phyloP scores from a whole-genome alignment of 257 asterid genomes.

The Paulownia fortunei region DNA sequence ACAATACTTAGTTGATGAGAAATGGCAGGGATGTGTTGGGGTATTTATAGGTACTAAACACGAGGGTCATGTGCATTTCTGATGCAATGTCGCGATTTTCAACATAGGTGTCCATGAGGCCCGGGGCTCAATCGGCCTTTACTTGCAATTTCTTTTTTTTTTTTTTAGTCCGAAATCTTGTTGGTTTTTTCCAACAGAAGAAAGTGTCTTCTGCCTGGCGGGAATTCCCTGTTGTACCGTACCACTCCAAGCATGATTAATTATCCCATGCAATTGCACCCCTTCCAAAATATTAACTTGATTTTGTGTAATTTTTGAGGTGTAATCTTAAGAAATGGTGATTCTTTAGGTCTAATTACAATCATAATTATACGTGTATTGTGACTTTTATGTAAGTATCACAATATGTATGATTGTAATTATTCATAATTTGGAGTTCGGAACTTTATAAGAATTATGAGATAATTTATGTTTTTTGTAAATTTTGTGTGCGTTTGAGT shows the following conservation, averaged over 20 bases:
- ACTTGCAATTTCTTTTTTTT: background rate
- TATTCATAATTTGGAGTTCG: too few species aligned
- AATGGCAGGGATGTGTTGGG: constrained; percentile 8
- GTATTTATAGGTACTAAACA: constrained; percentile 43
- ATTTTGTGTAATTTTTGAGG: background rate
- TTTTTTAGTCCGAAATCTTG: background rate
- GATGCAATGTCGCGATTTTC: constrained; percentile 24
- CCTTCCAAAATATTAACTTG: background rate
- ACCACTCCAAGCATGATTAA: background rate
- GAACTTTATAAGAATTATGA: too few species aligned
- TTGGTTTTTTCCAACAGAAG: background rate
- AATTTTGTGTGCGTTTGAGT: too few species aligned
- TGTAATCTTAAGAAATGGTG: background rate
- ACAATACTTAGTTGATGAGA: constrained; percentile 11
- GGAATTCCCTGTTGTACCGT: constrained; percentile 6
- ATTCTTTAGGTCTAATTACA: too few species aligned
- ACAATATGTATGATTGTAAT: too few species aligned
- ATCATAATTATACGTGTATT: too few species aligned
- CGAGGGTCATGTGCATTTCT: constrained; percentile 22
- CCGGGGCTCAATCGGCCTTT: background rate
- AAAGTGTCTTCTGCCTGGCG: constrained; percentile 28
- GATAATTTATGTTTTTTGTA: too few species aligned
- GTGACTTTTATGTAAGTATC: background rate
- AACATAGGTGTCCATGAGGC: background rate
- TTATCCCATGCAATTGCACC: background rate